phyloP scores from a whole-genome alignment of 495 filamentous ascomycete species.

The Amorphotheca resinae region DNA sequence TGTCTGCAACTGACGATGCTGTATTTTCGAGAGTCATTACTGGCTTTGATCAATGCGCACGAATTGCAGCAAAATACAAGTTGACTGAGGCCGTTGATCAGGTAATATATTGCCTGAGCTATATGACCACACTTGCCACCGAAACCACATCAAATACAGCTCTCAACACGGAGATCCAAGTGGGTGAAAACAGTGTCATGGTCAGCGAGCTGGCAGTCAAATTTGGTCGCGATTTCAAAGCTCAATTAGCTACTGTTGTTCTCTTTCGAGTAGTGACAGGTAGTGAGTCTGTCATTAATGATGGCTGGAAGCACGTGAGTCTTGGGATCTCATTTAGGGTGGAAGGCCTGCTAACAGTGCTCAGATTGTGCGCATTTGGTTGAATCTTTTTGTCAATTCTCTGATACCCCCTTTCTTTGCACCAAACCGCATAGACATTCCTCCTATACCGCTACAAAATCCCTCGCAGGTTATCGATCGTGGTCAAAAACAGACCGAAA shows the following conservation, averaged over 20 bases:
- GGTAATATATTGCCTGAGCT: constrained; percentile 76
- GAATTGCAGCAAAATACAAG: constrained; percentile 77
- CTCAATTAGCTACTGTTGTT: constrained; percentile 85
- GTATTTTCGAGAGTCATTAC: constrained; percentile 88
- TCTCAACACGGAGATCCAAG: constrained; percentile 94
- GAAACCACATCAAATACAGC: constrained; percentile 64
- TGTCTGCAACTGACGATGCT: constrained; percentile 96
- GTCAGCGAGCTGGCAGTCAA: constrained; percentile 96
- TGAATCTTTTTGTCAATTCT: constrained; percentile 94
- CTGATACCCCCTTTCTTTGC: constrained; percentile 78
- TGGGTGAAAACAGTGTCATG: constrained; percentile 87
- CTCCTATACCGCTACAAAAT: constrained; percentile 76
- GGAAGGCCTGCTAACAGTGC: constrained; percentile 10
- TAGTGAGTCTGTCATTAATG: constrained; percentile 61
- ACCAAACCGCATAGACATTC: constrained; percentile 56
- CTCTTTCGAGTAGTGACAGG: constrained; percentile 80
- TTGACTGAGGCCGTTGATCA: constrained; percentile 81
- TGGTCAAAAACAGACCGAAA: constrained; percentile 59
- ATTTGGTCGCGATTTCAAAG: constrained; percentile 87
- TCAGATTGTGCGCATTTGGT: constrained; percentile 77
- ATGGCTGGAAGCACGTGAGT: constrained; percentile 76
- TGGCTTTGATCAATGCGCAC: constrained; percentile 91
- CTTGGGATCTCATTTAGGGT: neutral
- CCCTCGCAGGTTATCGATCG: constrained; percentile 93
- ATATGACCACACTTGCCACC: constrained; percentile 76